Evolutionary conservation across 805 yeast species (phyloP).

Genomic region (Tetrapisispora iriomotensis): DNA sequence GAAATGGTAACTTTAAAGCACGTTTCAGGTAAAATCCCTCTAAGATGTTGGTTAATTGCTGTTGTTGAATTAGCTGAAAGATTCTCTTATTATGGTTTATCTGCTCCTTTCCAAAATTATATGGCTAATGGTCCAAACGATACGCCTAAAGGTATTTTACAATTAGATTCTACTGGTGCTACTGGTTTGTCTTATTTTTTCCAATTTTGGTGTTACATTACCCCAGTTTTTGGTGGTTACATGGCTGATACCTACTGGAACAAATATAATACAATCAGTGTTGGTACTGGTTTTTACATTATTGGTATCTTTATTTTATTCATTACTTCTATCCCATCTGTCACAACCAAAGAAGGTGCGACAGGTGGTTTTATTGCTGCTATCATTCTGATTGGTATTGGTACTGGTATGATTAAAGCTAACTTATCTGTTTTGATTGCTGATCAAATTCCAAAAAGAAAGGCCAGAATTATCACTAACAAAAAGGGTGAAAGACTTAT

Average conservation of each 20-base stretch:
- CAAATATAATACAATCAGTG: conserved; percentile 56
- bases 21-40: conserved; percentile 38
- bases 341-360: conserved; percentile 42
- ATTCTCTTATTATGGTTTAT: conserved; percentile 69
- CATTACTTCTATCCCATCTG: conserved; percentile 55
- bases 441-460: conserved; percentile 56
- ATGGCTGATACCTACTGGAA: conserved; percentile 69
- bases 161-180: conserved; percentile 52
- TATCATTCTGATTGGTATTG: conserved; percentile 50
- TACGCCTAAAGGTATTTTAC: conserved; percentile 45
- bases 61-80: conserved; percentile 74
- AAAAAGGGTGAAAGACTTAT: conserved; percentile 59
- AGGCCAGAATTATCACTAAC: conserved; percentile 47
- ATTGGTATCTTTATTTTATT: conserved; percentile 55
- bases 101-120: conserved; percentile 70
- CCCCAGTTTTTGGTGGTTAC: conserved; percentile 71
- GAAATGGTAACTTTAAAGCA: conserved; percentile 23
- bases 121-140: conserved; percentile 47
- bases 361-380: conserved; percentile 48
- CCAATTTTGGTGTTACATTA: conserved; percentile 75
- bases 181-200: conserved; percentile 65
- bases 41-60: conserved; percentile 42
- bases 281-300: conserved; percentile 49
- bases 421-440: conserved; percentile 63
- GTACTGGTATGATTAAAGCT: conserved; percentile 75